A percentile compares a stretch with the other conserved stretches of the same genome.
Conservation (phyloP, 768 basidiomycete species). For the Lactarius trivialis region DNA sequence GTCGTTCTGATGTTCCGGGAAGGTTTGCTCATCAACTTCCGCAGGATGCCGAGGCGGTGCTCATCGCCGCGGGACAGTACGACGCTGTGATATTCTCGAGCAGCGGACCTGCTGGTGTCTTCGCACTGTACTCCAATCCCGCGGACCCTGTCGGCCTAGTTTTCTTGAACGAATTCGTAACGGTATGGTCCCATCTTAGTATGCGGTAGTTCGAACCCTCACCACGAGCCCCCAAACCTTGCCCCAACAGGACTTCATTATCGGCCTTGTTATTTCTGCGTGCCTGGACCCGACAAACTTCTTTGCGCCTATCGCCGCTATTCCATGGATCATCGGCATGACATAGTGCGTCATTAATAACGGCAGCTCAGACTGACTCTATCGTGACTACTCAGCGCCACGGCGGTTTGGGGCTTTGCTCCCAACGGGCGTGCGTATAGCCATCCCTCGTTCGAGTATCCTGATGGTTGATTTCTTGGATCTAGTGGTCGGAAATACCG, state of each 20-base stretch:
- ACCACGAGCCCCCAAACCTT: background rate
- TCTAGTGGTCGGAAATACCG: constrained; percentile 28
- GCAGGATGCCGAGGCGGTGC: constrained; percentile 28
- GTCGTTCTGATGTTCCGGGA: background rate
- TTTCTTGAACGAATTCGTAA: constrained; percentile 37
- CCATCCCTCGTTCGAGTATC: background rate
- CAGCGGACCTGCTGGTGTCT: constrained; percentile 34
- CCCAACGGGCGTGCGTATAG: constrained; percentile 24
- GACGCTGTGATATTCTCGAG: constrained; percentile 33
- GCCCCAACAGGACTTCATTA: constrained; percentile 26
- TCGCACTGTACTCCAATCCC: constrained; percentile 34
- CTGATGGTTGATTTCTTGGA: background rate
- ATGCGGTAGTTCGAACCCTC: background rate
- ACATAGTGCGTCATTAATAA: constrained; percentile 24
- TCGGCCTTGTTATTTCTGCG: constrained; percentile 26
- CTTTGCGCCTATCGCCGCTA: constrained; percentile 25
- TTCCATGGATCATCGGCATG: constrained; percentile 26
- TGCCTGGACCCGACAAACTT: constrained; percentile 29
- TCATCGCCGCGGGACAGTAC: constrained; percentile 29
- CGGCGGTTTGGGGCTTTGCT: constrained; percentile 26
- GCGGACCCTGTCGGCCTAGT: constrained; percentile 29
- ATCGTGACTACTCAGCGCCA: constrained; percentile 12
- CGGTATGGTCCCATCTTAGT: constrained; percentile 24
- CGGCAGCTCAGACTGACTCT: background rate
- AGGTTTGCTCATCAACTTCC: background rate